Base-by-base conservation (phyloP, 257 asterid species). In the Cynanchum wilfordii region DNA sequence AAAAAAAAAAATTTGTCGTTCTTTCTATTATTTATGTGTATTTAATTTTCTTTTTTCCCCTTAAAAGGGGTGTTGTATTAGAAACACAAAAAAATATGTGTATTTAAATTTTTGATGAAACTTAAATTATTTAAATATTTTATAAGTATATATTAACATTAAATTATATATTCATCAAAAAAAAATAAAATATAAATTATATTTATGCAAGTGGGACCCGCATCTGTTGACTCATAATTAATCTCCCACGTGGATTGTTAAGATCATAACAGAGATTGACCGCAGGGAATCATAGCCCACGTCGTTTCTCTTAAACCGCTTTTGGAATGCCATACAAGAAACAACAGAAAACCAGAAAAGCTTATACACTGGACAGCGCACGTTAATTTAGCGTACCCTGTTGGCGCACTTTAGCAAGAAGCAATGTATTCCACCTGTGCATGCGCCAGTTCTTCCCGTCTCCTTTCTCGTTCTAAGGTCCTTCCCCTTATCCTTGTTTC, bases 391-490 rank as follows among this genome's bases (percentile, higher is more conserved):
- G 20, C 16, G 44, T 10, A 15, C 73, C 9, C 29, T 4, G 49
- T 15, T 11, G 60, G 73, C 49, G 62, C 25, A 69, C 45, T 25
- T 50, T 69, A 69, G 73, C 73, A 50, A 13, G 29, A 36, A 3
- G 62, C 62, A 30, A 69, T 69, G 73, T 44, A 25, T 45, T 50
- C 73, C 62, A 69, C 19, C 47, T 29, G 24, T 50, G 62, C 62
- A 19, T 50, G 58, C 73, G 73, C 73, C 73, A 50, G 49, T 69
- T 51, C 73, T 25, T 17, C 29, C 19, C 60, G 25, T 20, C 72
- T 69, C 58, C 60, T 50, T 33, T 68, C 72, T 5, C 11, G 56
- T 30, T 51, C 72, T 49, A 49, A 68, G 58, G 58, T 68, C 72
- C 36, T 11, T 47, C 22, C 42, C 60, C 47, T 25, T 54, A 69